A percentile compares a stretch with the other conserved stretches of the same genome.
These are phyloP conservation scores for Hysterangium stoloniferum DNA, from an alignment of 768 basidiomycete species.

Conservation along the genomic window DNA sequence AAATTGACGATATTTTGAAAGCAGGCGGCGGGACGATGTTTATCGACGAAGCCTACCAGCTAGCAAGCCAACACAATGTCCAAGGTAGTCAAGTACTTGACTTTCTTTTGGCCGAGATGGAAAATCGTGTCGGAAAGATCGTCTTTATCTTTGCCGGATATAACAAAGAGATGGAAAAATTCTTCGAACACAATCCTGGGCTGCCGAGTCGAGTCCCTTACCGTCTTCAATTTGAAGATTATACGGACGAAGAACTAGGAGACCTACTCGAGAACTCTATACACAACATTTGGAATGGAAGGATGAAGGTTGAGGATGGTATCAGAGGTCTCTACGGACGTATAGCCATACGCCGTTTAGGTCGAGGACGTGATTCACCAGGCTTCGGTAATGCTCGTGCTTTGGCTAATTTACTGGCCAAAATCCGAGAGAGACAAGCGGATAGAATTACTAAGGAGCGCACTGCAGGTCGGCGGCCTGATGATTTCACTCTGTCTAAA, in stretches of 20 bases:
- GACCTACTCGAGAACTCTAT: slow-evolving; percentile 45
- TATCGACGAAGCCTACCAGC: slow-evolving; percentile 67
- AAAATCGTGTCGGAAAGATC: slow-evolving; percentile 54
- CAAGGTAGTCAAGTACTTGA: slow-evolving; percentile 55
- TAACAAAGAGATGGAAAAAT: slow-evolving; percentile 64
- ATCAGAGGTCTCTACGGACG: slow-evolving; percentile 44
- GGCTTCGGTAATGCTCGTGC: slow-evolving; percentile 68
- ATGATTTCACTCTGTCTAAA: slow-evolving; percentile 43
- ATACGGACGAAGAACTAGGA: slow-evolving; percentile 48
- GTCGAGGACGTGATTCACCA: slow-evolving; percentile 45
- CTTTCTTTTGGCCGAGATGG: slow-evolving; percentile 68
- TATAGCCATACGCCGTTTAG: slow-evolving; percentile 52
- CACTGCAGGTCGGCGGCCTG: slow-evolving; percentile 27
- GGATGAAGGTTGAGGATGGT: slow-evolving; percentile 49
- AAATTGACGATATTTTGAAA: slow-evolving; percentile 36
- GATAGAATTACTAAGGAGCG: slow-evolving; percentile 37
- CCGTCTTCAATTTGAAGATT: slow-evolving; percentile 51
- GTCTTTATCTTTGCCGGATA: slow-evolving; percentile 71
- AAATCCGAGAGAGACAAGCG: slow-evolving; percentile 46
- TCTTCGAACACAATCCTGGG: slow-evolving; percentile 72
- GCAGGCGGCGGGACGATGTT: slow-evolving; percentile 61
- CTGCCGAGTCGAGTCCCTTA: slow-evolving; percentile 62
- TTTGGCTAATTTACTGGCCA: slow-evolving; percentile 41
- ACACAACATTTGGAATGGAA: slow-evolving; percentile 36
- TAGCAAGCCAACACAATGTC: slow-evolving; percentile 39